These are phyloP conservation scores for Stagonosporopsis tanaceti DNA, from an alignment of 2,329 filamentous ascomycete species.

Conservation along the genomic window DNA sequence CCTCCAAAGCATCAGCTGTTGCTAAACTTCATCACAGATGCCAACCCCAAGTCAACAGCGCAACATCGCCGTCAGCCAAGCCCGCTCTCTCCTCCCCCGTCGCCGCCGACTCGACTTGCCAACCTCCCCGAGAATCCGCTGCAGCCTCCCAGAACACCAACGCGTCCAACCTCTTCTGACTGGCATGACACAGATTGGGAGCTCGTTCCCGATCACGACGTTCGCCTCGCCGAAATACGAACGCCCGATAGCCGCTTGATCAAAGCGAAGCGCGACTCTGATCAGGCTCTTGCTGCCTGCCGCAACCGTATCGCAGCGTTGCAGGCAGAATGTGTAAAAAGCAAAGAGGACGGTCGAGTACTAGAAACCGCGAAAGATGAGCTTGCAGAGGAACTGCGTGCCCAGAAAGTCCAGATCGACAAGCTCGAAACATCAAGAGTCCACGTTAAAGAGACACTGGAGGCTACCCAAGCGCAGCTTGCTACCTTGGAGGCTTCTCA, in stretches of 20 bases:
- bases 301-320: slow-evolving; percentile 45
- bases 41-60: slow-evolving; percentile 32
- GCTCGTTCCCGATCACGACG: slow-evolving; percentile 10
- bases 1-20: neutral
- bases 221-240: slow-evolving; percentile 30
- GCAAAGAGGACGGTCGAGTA: slow-evolving; percentile 32
- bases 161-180: slow-evolving; percentile 29
- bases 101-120: slow-evolving; percentile 38
- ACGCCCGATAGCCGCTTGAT: slow-evolving; percentile 47
- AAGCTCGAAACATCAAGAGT: slow-evolving; percentile 39
- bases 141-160: slow-evolving; percentile 33
- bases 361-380: slow-evolving; percentile 28
- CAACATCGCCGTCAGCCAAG: slow-evolving; percentile 32
- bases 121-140: slow-evolving; percentile 24
- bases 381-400: slow-evolving; percentile 39
- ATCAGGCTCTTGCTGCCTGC: slow-evolving; percentile 47
- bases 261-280: slow-evolving; percentile 48
- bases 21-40: slow-evolving; percentile 30
- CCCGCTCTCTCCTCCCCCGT: slow-evolving; percentile 46
- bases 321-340: slow-evolving; percentile 41
- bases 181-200: slow-evolving; percentile 37
- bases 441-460: slow-evolving; percentile 32
- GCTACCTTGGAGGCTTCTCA: slow-evolving; percentile 29
- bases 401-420: slow-evolving; percentile 41
- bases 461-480: slow-evolving; percentile 34